Percentiles rank a stretch among this genome's conserved stretches.
phyloP scores from a whole-genome alignment of 2,329 filamentous ascomycete species.

The Penicillium brevicompactum region DNA sequence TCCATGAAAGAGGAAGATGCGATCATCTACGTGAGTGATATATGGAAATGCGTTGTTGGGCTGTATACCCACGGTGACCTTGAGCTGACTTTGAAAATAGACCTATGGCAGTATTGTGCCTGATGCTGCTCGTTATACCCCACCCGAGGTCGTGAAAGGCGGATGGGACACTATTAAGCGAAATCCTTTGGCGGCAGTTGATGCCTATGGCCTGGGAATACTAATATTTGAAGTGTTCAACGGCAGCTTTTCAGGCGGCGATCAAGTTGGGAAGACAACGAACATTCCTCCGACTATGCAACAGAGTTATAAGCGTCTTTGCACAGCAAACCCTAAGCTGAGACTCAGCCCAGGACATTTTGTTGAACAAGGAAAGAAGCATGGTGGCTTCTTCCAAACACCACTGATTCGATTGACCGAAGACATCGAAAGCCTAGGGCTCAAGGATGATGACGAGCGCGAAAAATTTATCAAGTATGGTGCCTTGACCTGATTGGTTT shows the following conservation, averaged over 20 bases:
- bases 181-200: conserved; percentile 76
- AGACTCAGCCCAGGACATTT: conserved; percentile 83
- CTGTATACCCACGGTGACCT: background rate
- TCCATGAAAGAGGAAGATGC: conserved; percentile 96
- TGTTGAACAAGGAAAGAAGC: conserved; percentile 81
- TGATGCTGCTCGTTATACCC: conserved; percentile 79
- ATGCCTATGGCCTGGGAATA: conserved; percentile 83
- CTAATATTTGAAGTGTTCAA: conserved; percentile 92
- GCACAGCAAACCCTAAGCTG: conserved; percentile 86
- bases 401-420: conserved; percentile 89
- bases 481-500: background rate
- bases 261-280: conserved; percentile 84
- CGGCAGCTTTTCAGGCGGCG: conserved; percentile 72
- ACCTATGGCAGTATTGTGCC: conserved; percentile 86
- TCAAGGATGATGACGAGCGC: conserved; percentile 82
- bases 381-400: conserved; percentile 87
- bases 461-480: conserved; percentile 77
- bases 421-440: conserved; percentile 86
- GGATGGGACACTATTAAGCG: conserved; percentile 94
- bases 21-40: conserved; percentile 71
- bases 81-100: conserved; percentile 46
- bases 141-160: conserved; percentile 79
- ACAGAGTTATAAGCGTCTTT: conserved; percentile 83
- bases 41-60: background rate
- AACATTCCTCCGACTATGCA: conserved; percentile 87